These are phyloP conservation scores for Prototheca cutis DNA, from an alignment of 163 green algal species.

Conservation along the genomic window DNA sequence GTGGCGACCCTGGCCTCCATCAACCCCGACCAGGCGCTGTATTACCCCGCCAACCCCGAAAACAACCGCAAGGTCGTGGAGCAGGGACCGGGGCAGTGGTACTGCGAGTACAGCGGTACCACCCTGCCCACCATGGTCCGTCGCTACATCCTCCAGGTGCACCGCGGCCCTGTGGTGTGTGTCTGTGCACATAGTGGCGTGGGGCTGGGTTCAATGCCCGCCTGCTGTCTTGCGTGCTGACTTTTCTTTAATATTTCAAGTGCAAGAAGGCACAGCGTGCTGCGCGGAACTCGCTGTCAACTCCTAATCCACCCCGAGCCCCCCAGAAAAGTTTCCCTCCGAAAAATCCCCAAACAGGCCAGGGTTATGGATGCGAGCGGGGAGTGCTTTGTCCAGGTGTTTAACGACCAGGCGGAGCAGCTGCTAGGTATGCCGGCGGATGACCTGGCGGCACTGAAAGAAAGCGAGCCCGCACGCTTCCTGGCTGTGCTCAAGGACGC, in stretches of 20 bases:
- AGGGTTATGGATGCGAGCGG: background rate
- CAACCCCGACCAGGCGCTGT: constrained; percentile 59
- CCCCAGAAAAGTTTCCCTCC: too few species aligned
- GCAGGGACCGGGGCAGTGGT: constrained; percentile 46
- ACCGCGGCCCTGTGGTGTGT: too few species aligned
- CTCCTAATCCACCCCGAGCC: too few species aligned
- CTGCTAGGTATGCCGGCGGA: constrained; percentile 62
- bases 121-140: constrained; percentile 45
- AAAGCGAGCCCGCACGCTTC: constrained; percentile 26
- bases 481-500: constrained; percentile 21
- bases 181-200: too few species aligned
- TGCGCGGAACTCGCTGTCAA: too few species aligned
- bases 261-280: too few species aligned
- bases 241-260: too few species aligned
- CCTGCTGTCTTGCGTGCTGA: too few species aligned
- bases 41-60: constrained; percentile 75
- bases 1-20: constrained; percentile 35
- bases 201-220: too few species aligned
- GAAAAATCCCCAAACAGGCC: too few species aligned
- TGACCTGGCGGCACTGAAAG: constrained; percentile 51
- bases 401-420: constrained; percentile 62
- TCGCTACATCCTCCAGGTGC: constrained; percentile 60
- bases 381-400: constrained; percentile 43
- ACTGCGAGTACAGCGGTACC: constrained; percentile 57
- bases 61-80: constrained; percentile 76